Percentiles rank a stretch among this genome's conserved stretches.
These are phyloP conservation scores for Diplotaxis tenuifolia DNA, from an alignment of 345 rosid species.

Conservation along the genomic window DNA sequence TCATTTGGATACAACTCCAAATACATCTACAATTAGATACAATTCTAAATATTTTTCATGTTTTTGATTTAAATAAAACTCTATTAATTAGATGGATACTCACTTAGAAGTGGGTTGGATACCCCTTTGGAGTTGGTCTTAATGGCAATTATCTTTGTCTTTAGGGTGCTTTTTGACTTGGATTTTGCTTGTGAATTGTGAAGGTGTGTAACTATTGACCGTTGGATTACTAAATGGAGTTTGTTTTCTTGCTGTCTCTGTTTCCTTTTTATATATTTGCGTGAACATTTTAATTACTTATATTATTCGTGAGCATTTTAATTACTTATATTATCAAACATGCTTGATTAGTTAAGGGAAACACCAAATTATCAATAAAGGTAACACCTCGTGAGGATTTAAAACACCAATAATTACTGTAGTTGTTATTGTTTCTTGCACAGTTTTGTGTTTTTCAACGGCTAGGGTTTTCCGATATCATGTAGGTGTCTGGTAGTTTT, in stretches of 20 bases:
- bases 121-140: too few relatives aligned
- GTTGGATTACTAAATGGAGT: constrained; percentile 22
- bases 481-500: too few relatives aligned
- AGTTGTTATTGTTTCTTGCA: neutral
- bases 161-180: constrained; percentile 31
- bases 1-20: too few relatives aligned
- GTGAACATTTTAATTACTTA: constrained; percentile 26
- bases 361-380: constrained; percentile 7
- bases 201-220: constrained; percentile 19
- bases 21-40: too few relatives aligned
- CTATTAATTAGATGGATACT: too few relatives aligned
- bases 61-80: too few relatives aligned
- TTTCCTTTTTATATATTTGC: neutral
- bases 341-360: constrained; percentile 19
- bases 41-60: too few relatives aligned
- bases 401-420: constrained; percentile 4
- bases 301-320: constrained; percentile 26
- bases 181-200: constrained; percentile 25
- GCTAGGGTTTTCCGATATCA: too few relatives aligned
- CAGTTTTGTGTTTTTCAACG: neutral
- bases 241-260: constrained; percentile 22
- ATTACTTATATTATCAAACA: constrained; percentile 1
- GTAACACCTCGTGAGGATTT: constrained; percentile 6
- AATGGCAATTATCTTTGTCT: constrained; percentile 19
- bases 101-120: too few relatives aligned